These are phyloP conservation scores for Pseudonitzschia delicatissima DNA, from an alignment of 108 stramenopile species.

Conservation along the genomic window DNA sequence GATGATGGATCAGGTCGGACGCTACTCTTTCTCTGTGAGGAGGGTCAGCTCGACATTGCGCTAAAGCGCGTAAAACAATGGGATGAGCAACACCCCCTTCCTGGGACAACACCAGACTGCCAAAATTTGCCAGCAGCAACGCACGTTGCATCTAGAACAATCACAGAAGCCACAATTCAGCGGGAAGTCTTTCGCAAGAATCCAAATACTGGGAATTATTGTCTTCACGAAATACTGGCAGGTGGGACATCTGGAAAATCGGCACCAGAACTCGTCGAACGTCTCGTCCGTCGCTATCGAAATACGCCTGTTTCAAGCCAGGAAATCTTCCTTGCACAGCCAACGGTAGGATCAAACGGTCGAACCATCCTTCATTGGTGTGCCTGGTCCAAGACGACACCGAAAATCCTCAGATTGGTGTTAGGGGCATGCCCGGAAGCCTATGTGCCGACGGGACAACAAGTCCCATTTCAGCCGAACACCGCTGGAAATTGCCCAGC, in stretches of 20 bases:
- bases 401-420: constrained; percentile 13
- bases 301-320: not conserved
- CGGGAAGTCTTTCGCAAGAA: not conserved
- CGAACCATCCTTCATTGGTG: constrained; percentile 37
- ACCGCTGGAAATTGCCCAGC: constrained; percentile 19
- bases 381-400: constrained; percentile 16
- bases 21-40: constrained; percentile 29
- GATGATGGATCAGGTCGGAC: constrained; percentile 10
- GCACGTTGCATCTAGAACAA: no score
- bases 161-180: not conserved
- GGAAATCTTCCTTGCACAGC: constrained; percentile 12
- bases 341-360: constrained; percentile 12
- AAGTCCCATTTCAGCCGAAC: constrained; percentile 6
- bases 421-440: constrained; percentile 17
- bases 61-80: constrained; percentile 17
- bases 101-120: not conserved
- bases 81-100: not conserved
- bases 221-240: constrained; percentile 27
- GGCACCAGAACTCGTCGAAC: constrained; percentile 4
- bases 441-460: not conserved
- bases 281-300: constrained; percentile 3
- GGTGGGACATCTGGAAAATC: constrained; percentile 27
- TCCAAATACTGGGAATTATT: constrained; percentile 13
- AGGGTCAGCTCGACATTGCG: constrained; percentile 29
- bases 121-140: not conserved